Evolutionary conservation across 352 stramenopile species (phyloP), one percentile per base, ranked within the genome.

Genomic region (Phytophthora crassamura): DNA sequence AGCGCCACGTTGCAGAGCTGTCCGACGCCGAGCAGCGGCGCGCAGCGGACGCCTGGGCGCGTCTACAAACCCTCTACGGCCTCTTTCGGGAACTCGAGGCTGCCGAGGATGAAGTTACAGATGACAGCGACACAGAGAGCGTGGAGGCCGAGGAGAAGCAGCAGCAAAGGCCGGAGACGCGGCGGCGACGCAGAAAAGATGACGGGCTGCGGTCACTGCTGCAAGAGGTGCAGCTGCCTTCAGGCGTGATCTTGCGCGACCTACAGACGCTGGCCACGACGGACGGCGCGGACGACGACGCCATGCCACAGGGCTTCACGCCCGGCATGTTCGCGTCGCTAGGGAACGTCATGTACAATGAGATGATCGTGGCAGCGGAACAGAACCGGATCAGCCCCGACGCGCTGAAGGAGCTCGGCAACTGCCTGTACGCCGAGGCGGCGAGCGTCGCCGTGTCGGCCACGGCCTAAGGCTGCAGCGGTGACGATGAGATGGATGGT

Each of bases 231-330:
- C 39, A 77, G 45, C n/a, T 78, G 59, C 64, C 66, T 28, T 14
- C 60, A 12, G 75, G 75, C 34, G 76, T 87, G 22, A 69, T 84
- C 22, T 51, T 89, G 40, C 72, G 78, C 32, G 81, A 93, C 41
- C 57, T 91, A 32, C 50, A 82, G 54, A 74, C 72, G 53, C 73
- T 93, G 75, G 60, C 34, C 28, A 63, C 46, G 46, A 32, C 52
- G 18, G 56, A 75, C 25, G 47, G 25, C 3, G 68, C 20, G 12
- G 54, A 69, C 46, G 47, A 74, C 25, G 61, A 75, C 33, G 75
- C 47, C 30, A 69, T 90, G 55, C 81, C 85, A 0, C 77, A 91
- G 41, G 85, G 85, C 12, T 94, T 94, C 59, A 88, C 83, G 28
- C 63, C 85, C 15, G 67, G 80, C 30, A 89, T 90, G 82, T 94